Conservation (phyloP, 257 asterid genomes). For the Nemophila menziesii region DNA sequence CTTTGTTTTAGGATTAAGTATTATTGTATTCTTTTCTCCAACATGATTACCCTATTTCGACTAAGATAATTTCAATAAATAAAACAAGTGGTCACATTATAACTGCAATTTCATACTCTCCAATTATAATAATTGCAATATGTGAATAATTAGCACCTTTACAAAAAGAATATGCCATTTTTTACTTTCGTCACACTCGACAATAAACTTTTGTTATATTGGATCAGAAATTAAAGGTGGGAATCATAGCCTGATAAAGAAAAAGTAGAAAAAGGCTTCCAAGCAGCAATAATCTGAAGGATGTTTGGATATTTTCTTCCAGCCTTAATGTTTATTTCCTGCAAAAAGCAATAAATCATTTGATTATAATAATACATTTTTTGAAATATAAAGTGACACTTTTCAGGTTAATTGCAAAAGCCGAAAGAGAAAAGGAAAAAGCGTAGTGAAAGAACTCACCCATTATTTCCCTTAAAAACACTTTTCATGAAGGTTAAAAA, state of each 20-base stretch:
- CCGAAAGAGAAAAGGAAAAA: background rate
- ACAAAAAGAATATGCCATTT: conserved; percentile 17
- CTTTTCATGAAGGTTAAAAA: conserved; percentile 71
- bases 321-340: conserved; percentile 44
- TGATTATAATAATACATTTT: background rate
- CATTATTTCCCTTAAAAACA: conserved; percentile 30
- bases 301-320: conserved; percentile 4
- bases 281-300: conserved; percentile 14
- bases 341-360: conserved; percentile 21
- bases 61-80: background rate
- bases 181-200: conserved; percentile 24
- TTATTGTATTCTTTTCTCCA: no score
- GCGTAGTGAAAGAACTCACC: conserved; percentile 14
- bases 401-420: background rate
- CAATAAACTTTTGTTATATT: conserved; percentile 12
- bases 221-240: conserved; percentile 17
- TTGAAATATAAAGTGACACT: conserved; percentile 1
- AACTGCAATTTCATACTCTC: no score
- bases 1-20: no score
- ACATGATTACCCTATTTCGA: no score
- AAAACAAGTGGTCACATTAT: no score
- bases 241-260: conserved; percentile 21
- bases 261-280: conserved; percentile 5
- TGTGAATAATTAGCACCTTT: conserved; percentile 12
- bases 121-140: no score